phyloP scores from a whole-genome alignment of 2,329 filamentous ascomycete genomes.

The Colletotrichum tropicale region DNA sequence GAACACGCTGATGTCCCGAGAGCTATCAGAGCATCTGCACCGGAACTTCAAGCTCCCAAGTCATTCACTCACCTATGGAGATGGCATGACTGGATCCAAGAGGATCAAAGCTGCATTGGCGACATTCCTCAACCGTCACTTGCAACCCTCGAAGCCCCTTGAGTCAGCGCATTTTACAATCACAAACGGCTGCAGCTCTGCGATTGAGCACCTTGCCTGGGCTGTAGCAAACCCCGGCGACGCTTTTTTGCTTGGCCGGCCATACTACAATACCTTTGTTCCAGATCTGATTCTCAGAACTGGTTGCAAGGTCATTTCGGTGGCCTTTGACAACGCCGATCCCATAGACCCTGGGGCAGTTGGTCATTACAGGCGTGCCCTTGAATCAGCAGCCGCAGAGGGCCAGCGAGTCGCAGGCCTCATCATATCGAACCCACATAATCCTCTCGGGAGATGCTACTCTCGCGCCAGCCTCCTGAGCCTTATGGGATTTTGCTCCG shows the following conservation, averaged over 20 bases:
- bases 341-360: neutral
- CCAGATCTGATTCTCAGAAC: conserved; percentile 48
- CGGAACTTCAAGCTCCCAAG: conserved; percentile 28
- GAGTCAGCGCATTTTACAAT: conserved; percentile 36
- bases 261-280: conserved; percentile 53
- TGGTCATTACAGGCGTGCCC: neutral
- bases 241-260: conserved; percentile 42
- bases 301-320: conserved; percentile 28
- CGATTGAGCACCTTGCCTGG: conserved; percentile 45
- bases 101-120: conserved; percentile 34
- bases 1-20: conserved; percentile 54
- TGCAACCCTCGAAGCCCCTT: conserved; percentile 31
- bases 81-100: conserved; percentile 40
- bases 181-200: conserved; percentile 44
- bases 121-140: conserved; percentile 37
- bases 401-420: neutral
- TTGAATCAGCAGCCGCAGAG: conserved; percentile 41
- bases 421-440: conserved; percentile 31
- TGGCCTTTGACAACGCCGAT: neutral
- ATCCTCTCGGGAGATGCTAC: conserved; percentile 33
- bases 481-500: neutral
- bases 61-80: conserved; percentile 44
- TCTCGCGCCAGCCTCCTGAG: neutral
- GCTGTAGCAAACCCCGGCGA: conserved; percentile 43
- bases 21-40: conserved; percentile 45